These are phyloP conservation scores for Aspergillus novofumigatus DNA, from an alignment of 2,329 filamentous ascomycete species.

Conservation along the genomic window DNA sequence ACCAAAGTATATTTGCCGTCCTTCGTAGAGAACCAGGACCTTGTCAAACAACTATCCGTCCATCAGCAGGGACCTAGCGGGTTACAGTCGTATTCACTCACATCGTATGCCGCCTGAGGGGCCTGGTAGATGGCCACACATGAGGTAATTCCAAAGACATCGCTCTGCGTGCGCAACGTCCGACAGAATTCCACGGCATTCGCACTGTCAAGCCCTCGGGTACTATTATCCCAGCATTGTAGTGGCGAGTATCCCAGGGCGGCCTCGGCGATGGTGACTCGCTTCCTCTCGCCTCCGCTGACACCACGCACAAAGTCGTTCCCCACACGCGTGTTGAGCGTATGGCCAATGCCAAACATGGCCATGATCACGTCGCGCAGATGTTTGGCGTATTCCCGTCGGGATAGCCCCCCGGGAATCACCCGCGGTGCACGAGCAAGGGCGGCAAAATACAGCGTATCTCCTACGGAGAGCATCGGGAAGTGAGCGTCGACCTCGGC, in stretches of 20 bases:
- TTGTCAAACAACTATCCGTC: conserved; percentile 57
- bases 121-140: conserved; percentile 50
- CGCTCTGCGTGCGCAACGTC: conserved; percentile 41
- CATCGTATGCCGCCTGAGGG: conserved; percentile 33
- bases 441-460: conserved; percentile 70
- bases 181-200: conserved; percentile 51
- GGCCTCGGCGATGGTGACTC: conserved; percentile 53
- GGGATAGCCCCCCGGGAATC: conserved; percentile 4
- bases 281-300: conserved; percentile 55
- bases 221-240: conserved; percentile 39
- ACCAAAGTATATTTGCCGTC: conserved; percentile 70
- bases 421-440: conserved; percentile 48
- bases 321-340: conserved; percentile 38
- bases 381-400: conserved; percentile 34
- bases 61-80: background rate
- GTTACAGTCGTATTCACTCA: background rate
- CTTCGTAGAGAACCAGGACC: conserved; percentile 64
- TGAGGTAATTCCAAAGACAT: conserved; percentile 41
- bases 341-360: conserved; percentile 37
- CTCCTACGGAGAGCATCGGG: conserved; percentile 62
- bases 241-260: conserved; percentile 38
- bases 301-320: conserved; percentile 54
- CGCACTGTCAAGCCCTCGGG: conserved; percentile 44
- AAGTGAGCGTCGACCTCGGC: conserved; percentile 29
- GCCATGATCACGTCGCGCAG: conserved; percentile 38